Evolutionary conservation across 352 stramenopile genomes (phyloP).

Genomic region (Phytophthora idaei): DNA sequence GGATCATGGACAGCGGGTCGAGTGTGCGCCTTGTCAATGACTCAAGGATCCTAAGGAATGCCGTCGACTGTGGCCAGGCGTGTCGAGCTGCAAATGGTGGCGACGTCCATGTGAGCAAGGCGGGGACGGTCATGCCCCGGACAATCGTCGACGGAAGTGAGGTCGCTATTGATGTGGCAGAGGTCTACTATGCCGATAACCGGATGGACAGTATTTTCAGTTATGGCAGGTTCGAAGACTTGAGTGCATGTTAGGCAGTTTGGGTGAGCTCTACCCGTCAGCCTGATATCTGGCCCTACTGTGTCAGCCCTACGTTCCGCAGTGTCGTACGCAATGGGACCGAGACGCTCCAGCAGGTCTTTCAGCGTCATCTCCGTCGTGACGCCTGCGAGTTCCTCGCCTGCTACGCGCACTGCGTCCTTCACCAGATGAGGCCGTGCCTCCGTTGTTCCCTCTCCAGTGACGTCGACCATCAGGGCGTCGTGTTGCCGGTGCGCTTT

Average conservation of each 20-base stretch:
- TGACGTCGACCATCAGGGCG: neutral
- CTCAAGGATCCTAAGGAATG: neutral
- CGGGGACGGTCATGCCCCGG: neutral
- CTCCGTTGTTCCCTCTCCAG: neutral
- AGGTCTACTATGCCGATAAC: neutral
- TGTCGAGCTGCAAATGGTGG: neutral
- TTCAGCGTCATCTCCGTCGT: neutral
- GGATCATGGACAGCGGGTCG: neutral
- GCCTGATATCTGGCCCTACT: neutral
- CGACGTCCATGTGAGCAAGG: neutral
- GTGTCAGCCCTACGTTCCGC: slow-evolving; percentile 3
- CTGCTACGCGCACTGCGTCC: no score
- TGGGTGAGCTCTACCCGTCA: neutral
- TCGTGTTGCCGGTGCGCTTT: neutral
- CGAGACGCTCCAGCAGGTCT: neutral
- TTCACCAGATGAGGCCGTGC: neutral
- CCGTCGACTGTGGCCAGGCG: neutral
- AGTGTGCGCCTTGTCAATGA: neutral
- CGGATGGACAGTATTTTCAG: neutral
- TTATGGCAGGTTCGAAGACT: neutral
- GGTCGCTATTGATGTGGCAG: neutral
- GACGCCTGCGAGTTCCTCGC: no score
- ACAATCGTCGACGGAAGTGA: neutral
- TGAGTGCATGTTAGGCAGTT: slow-evolving; percentile 5
- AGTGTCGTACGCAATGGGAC: slow-evolving; percentile 9